Conservation (phyloP, 2,329 filamentous ascomycete species). For the Teratosphaeria epicoccoides region DNA sequence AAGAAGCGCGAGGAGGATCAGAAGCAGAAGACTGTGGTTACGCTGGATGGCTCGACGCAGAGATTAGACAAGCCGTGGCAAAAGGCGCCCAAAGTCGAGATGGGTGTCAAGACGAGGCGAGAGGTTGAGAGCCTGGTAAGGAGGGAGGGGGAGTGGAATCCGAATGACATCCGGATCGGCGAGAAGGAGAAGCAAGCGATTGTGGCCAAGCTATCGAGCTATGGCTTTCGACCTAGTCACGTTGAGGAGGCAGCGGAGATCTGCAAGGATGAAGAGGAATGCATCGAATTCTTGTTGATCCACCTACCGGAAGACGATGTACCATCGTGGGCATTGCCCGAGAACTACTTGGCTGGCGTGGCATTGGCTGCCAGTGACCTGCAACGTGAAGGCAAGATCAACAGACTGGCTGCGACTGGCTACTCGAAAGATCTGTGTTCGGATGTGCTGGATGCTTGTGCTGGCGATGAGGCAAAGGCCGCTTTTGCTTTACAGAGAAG, state of each 20-base stretch:
- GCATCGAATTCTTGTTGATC: slow-evolving; percentile 89
- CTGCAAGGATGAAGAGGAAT: slow-evolving; percentile 86
- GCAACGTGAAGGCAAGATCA: slow-evolving; percentile 69
- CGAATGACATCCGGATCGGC: slow-evolving; percentile 58
- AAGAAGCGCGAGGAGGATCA: slow-evolving; percentile 41
- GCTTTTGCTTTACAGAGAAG: slow-evolving; percentile 69
- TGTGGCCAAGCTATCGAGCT: slow-evolving; percentile 60
- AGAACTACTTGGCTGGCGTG: slow-evolving; percentile 82
- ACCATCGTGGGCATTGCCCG: slow-evolving; percentile 83
- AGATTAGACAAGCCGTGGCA: slow-evolving; percentile 58
- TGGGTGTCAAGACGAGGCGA: slow-evolving; percentile 70
- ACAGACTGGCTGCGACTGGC: slow-evolving; percentile 68
- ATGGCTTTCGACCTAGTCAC: slow-evolving; percentile 84
- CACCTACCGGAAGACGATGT: slow-evolving; percentile 95
- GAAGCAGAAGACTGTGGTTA: slow-evolving; percentile 45
- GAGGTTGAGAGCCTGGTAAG: slow-evolving; percentile 73
- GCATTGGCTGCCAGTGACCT: slow-evolving; percentile 75
- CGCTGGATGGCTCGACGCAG: slow-evolving; percentile 27
- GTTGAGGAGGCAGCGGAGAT: slow-evolving; percentile 76
- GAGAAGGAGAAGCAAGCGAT: slow-evolving; percentile 47
- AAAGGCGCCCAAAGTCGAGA: slow-evolving; percentile 79
- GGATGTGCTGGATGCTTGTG: slow-evolving; percentile 59
- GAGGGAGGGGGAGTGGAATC: slow-evolving; percentile 76
- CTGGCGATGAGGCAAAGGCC: slow-evolving; percentile 63
- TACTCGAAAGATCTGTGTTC: slow-evolving; percentile 79